Evolutionary conservation across 2,329 filamentous ascomycete genomes (phyloP), one percentile per base, ranked within the genome.

Genomic region (Calonectria hongkongensis): DNA sequence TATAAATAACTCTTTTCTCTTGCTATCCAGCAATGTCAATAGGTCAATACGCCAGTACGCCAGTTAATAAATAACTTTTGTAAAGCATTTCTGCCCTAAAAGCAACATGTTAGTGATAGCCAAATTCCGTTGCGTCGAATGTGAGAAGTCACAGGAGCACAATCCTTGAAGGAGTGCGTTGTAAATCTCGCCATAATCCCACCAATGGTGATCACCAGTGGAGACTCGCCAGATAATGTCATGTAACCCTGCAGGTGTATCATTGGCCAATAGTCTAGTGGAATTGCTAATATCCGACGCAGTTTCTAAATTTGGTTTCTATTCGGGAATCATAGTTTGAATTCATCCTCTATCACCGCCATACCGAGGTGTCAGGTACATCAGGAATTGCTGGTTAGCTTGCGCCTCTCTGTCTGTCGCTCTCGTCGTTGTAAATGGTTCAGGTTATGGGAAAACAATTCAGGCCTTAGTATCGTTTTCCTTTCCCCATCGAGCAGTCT

Each of bases 401-500:
- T 50, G 60, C 68, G 68, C 68, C 62, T 70, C 28, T 60, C n/a
- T 56, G 28, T 71, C 51, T 66, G 68, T 66, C 47, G 43, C 54
- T 71, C 62, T 71, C 36, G 36, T 43, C 45, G 25, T n/a, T 30
- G 15, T 60, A 36, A 45, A 51, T 41, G 36, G 33, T 36, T 41
- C 21, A 12, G 30, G n/a, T 54, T 39, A 51, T 47, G 18, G 21
- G 43, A 30, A 41, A 18, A 43, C 25, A 66, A 18, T n/a, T 71
- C 36, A 71, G 13, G 74, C 47, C 62, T 75, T 75, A 62, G 73
- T 72, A 67, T 78, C 77, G 54, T 72, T 77, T 51, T 78, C 78
- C 36, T 86, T 90, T 65, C 94, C 94, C 96, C 96, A 98, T 82
- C 96, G 88, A 65, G 91, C 90, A 36, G 91, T 93, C 87, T 98